Evolutionary conservation across 1,139 yeast genomes (phyloP).

Genomic region (Diutina sp.): DNA sequence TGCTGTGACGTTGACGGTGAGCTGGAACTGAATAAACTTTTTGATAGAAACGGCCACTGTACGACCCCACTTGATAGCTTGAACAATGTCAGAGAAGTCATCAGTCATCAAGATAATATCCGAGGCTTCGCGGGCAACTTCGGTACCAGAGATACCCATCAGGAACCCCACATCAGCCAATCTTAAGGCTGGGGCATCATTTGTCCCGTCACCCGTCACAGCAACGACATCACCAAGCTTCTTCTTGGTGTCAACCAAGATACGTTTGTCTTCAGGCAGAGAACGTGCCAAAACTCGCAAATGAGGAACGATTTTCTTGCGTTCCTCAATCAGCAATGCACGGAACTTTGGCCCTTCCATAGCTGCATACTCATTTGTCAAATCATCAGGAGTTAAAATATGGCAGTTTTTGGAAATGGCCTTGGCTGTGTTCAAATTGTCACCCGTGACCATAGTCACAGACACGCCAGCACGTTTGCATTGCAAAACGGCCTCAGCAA

Average conservation of each 20-base stretch:
- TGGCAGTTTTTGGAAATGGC: constrained; percentile 86
- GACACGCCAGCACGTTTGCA: constrained; percentile 88
- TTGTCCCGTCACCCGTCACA: constrained; percentile 97
- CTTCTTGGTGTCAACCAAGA: constrained; percentile 73
- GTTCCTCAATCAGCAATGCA: constrained; percentile 44
- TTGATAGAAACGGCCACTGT: constrained; percentile 91
- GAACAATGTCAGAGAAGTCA: constrained; percentile 87
- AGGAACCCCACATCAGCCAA: constrained; percentile 89
- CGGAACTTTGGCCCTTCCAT: constrained; percentile 94
- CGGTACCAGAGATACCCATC: constrained; percentile 91
- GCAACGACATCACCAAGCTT: constrained; percentile 88
- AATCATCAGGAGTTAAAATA: constrained; percentile 46
- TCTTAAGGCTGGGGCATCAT: constrained; percentile 90
- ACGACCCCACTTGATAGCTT: constrained; percentile 99
- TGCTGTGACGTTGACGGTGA: constrained; percentile 93
- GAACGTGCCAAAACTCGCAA: constrained; percentile 85
- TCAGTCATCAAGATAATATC: constrained; percentile 91
- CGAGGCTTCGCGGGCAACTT: constrained; percentile 92
- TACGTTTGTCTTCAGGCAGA: constrained; percentile 87
- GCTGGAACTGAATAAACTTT: constrained; percentile 89
- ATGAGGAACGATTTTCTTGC: constrained; percentile 50
- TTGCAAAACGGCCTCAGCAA: constrained; percentile 72
- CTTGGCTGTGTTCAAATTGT: constrained; percentile 76
- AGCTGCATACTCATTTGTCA: constrained; percentile 42
- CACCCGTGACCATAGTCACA: constrained; percentile 98